These are phyloP conservation scores for Mortierella polycephala DNA, from an alignment of 371 early-diverging fungal genomes.

Conservation along the genomic window DNA sequence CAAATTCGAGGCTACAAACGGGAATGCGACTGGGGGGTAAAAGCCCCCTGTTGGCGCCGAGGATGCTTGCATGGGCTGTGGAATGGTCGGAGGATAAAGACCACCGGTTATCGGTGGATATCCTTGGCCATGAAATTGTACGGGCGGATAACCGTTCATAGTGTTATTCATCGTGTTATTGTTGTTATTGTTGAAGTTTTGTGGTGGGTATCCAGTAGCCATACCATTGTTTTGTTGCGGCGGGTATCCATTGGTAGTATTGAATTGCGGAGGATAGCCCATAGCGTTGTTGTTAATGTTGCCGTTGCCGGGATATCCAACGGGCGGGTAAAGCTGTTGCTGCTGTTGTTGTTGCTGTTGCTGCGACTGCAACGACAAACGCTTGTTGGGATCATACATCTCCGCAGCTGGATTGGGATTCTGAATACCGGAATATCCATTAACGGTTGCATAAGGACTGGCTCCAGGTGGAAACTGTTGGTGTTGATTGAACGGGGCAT, in stretches of 20 bases:
- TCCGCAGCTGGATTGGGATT: background rate
- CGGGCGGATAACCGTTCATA: background rate
- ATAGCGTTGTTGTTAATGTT: background rate
- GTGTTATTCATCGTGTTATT: background rate
- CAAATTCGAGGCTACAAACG: conserved; percentile 16
- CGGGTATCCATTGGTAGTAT: conserved; percentile 13
- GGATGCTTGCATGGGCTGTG: conserved; percentile 1
- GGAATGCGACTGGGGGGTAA: conserved; percentile 29
- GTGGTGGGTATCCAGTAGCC: conserved; percentile 9
- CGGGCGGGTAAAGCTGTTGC: conserved; percentile 16
- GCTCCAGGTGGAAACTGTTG: conserved; percentile 2
- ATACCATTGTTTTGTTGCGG: conserved; percentile 9
- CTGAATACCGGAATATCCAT: conserved; percentile 12
- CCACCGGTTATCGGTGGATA: conserved; percentile 23
- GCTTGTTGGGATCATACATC: conserved; percentile 6
- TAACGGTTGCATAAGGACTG: conserved; percentile 12
- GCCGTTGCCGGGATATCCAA: conserved; percentile 12
- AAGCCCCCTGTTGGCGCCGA: conserved; percentile 8
- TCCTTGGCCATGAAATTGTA: background rate
- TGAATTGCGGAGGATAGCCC: conserved; percentile 3
- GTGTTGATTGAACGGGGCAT: background rate
- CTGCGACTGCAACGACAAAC: conserved; percentile 2
- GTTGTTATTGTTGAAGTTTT: conserved; percentile 6
- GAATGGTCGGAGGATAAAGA: conserved; percentile 22
- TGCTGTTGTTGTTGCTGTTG: conserved; percentile 10